phyloP scores from a whole-genome alignment of 768 basidiomycete genomes.

The Pulveroboletus sp. region DNA sequence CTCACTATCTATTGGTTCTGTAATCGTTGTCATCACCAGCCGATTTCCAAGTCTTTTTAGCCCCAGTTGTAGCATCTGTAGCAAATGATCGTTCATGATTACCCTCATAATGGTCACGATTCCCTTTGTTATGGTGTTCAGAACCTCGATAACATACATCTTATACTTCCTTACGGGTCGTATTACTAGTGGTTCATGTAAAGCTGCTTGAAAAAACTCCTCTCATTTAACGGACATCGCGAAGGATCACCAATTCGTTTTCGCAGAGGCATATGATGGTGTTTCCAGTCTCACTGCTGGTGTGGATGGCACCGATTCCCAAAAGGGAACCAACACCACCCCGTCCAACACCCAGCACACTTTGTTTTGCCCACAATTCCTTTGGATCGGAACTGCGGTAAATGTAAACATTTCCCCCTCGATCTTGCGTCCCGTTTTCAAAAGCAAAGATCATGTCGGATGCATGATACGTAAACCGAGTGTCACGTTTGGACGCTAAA shows the following conservation, averaged over 20 bases:
- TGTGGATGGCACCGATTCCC: conserved; percentile 61
- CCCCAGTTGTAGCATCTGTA: conserved; percentile 31
- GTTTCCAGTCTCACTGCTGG: conserved; percentile 26
- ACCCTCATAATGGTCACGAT: conserved; percentile 33
- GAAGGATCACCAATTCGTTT: conserved; percentile 65
- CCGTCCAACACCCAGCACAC: conserved; percentile 73
- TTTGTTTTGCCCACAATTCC: conserved; percentile 72
- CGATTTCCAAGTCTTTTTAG: conserved; percentile 19
- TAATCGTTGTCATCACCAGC: conserved; percentile 29
- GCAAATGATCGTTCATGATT: conserved; percentile 35
- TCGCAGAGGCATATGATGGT: conserved; percentile 76
- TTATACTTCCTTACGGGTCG: conserved; percentile 35
- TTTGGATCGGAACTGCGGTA: conserved; percentile 58
- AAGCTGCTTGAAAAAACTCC: conserved; percentile 19
- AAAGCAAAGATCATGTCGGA: conserved; percentile 69
- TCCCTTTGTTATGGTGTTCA: conserved; percentile 24
- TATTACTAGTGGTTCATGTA: conserved; percentile 29
- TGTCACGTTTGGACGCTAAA: conserved; percentile 87
- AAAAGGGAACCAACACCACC: conserved; percentile 71
- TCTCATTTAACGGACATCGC: conserved; percentile 27
- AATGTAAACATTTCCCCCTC: conserved; percentile 83
- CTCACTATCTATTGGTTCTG: conserved; percentile 33
- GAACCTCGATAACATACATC: conserved; percentile 35
- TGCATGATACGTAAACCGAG: conserved; percentile 80
- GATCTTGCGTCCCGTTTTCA: conserved; percentile 66